A percentile compares a stretch with the other conserved stretches of the same genome.
phyloP scores from a whole-genome alignment of 2,329 filamentous ascomycete genomes.

The Ambrosiella xylebori region DNA sequence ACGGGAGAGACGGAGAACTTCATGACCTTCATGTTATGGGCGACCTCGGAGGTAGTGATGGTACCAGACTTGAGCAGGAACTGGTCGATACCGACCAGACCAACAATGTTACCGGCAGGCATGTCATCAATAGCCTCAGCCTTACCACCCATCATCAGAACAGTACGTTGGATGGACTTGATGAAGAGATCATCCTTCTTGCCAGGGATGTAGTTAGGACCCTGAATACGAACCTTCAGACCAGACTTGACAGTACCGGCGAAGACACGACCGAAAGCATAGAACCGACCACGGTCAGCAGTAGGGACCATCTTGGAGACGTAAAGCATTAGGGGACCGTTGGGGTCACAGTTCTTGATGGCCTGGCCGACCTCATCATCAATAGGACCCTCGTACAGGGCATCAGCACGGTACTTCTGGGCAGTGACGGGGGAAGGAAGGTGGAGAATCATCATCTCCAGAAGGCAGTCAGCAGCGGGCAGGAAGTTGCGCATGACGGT shows the following conservation, averaged over 20 bases:
- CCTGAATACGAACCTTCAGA: constrained; percentile 99
- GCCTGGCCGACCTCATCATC: constrained; percentile 87
- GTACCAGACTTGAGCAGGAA: constrained; percentile 99
- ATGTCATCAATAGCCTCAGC: constrained; percentile 98
- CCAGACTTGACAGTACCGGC: constrained; percentile 93
- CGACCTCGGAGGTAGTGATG: constrained; percentile 88
- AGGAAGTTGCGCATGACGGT: constrained; percentile 97
- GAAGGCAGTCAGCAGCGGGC: constrained; percentile 87
- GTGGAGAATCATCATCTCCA: constrained; percentile 99
- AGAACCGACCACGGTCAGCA: constrained; percentile 99
- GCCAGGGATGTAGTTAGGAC: constrained; percentile 93
- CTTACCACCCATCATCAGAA: constrained; percentile 99
- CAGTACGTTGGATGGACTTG: constrained; percentile 98
- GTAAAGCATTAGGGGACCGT: constrained; percentile 98
- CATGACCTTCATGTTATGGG: constrained; percentile 99
- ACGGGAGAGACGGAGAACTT: constrained; percentile 99
- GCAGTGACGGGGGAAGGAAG: constrained; percentile 89
- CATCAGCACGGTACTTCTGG: constrained; percentile 96
- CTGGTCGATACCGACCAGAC: constrained; percentile 98
- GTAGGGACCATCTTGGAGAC: constrained; percentile 99
- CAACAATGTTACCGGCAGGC: constrained; percentile 98
- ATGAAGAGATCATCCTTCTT: constrained; percentile 99
- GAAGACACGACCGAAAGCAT: constrained; percentile 99
- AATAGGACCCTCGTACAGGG: constrained; percentile 89
- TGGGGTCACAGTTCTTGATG: constrained; percentile 97